Conservation (phyloP, 225 moss, liverwort and hornwort genomes). For the Straminergon stramineum region DNA sequence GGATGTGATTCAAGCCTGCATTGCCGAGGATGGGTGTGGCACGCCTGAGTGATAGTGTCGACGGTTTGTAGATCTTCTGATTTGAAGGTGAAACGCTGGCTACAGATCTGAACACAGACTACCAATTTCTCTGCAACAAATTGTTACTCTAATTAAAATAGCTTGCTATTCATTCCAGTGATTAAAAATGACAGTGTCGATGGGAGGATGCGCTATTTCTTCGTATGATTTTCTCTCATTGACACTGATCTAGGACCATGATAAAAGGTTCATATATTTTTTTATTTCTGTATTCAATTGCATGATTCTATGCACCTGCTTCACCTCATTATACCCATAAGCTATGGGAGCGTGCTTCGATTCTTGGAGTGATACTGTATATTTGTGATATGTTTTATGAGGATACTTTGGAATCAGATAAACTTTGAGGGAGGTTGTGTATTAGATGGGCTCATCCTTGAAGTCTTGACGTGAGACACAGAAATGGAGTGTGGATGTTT, state of each 20-base stretch:
- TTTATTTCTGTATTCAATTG: not conserved
- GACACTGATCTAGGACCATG: not conserved
- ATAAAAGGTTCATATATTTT: not conserved
- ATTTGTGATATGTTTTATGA: not conserved
- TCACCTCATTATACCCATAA: not conserved
- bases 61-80: not conserved
- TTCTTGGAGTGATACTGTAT: not conserved
- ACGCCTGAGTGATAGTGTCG: not conserved
- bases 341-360: not conserved
- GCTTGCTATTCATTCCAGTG: not conserved
- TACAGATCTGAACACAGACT: not conserved
- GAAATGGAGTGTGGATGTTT: not conserved
- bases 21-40: not conserved
- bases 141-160: not conserved
- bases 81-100: not conserved
- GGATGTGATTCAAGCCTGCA: not conserved
- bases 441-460: not conserved
- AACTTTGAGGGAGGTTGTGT: not conserved
- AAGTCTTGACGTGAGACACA: not conserved
- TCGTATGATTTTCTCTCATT: not conserved
- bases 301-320: not conserved
- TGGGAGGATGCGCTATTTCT: not conserved
- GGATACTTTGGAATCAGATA: not conserved
- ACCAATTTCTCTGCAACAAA: not conserved
- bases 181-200: not conserved